Conservation (phyloP, 2,329 filamentous ascomycete genomes). For the Arthroderma sp. region DNA sequence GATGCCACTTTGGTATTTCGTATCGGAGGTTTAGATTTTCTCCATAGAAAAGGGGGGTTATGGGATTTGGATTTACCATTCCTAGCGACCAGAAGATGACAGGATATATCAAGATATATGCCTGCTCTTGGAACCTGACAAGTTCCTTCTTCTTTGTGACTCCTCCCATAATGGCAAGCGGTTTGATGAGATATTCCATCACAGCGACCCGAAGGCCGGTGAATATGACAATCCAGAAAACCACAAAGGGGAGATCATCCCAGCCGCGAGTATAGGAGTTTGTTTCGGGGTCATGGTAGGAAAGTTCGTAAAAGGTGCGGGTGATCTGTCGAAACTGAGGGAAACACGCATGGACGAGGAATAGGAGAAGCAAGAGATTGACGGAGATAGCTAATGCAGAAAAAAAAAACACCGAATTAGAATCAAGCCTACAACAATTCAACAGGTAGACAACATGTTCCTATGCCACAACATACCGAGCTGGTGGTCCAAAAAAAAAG, state of each 20-base stretch:
- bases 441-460: no score
- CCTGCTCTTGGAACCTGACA: constrained; percentile 82
- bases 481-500: no score
- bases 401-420: no score
- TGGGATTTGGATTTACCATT: constrained; percentile 44
- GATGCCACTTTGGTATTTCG: not conserved
- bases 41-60: no score
- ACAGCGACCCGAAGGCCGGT: constrained; percentile 68
- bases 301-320: constrained; percentile 72
- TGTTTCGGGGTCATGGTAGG: constrained; percentile 59
- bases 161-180: constrained; percentile 58
- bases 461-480: no score
- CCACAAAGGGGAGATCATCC: constrained; percentile 65
- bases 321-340: constrained; percentile 22
- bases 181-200: constrained; percentile 77
- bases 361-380: not conserved
- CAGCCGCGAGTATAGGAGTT: constrained; percentile 61
- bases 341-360: not conserved
- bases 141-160: constrained; percentile 61
- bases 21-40: not conserved
- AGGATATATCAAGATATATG: constrained; percentile 79
- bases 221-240: constrained; percentile 68
- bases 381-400: not conserved
- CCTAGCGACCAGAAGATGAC: constrained; percentile 67
- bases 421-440: no score